Evolutionary conservation across 345 rosid species (phyloP).

Genomic region (Odontarrhena argentea): DNA sequence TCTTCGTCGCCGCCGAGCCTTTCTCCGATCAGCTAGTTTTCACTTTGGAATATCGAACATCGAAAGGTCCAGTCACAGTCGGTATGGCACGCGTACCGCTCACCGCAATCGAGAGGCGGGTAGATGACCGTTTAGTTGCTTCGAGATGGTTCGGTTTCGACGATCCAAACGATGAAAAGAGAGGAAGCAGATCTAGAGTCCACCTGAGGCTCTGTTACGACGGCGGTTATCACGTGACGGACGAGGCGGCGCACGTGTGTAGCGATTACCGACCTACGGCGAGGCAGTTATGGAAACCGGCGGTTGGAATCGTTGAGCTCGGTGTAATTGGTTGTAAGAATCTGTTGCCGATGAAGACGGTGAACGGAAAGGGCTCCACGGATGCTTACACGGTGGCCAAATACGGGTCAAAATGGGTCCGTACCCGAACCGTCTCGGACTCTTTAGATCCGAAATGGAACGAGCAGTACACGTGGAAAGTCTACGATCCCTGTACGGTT

Average conservation of each 20-base stretch:
- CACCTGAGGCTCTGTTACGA: conserved; percentile 83
- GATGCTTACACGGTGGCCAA: conserved; percentile 87
- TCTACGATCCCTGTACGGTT: conserved; percentile 86
- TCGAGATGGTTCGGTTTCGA: conserved; percentile 71
- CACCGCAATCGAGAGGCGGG: conserved; percentile 69
- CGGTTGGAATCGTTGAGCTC: conserved; percentile 78
- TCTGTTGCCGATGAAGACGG: conserved; percentile 75
- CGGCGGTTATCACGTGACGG: conserved; percentile 96
- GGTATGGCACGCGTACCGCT: conserved; percentile 57
- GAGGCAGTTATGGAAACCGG: conserved; percentile 83
- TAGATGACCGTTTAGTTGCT: conserved; percentile 74
- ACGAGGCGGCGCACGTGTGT: conserved; percentile 81
- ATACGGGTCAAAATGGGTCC: conserved; percentile 87
- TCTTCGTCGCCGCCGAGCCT: conserved; percentile 86
- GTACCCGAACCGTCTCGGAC: conserved; percentile 77
- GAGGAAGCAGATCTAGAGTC: conserved; percentile 67
- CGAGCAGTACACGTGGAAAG: conserved; percentile 91
- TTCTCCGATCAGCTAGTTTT: conserved; percentile 53
- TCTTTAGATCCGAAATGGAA: conserved; percentile 86
- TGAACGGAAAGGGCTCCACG: conserved; percentile 62
- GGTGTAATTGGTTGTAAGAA: conserved; percentile 80
- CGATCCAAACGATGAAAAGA: conserved; percentile 53
- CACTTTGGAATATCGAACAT: conserved; percentile 61
- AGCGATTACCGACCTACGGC: conserved; percentile 92
- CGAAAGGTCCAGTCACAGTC: conserved; percentile 51